Evolutionary conservation across 805 yeast genomes (phyloP), one percentile per base, ranked within the genome.

Genomic region (Metschnikowia aberdeeniae): DNA sequence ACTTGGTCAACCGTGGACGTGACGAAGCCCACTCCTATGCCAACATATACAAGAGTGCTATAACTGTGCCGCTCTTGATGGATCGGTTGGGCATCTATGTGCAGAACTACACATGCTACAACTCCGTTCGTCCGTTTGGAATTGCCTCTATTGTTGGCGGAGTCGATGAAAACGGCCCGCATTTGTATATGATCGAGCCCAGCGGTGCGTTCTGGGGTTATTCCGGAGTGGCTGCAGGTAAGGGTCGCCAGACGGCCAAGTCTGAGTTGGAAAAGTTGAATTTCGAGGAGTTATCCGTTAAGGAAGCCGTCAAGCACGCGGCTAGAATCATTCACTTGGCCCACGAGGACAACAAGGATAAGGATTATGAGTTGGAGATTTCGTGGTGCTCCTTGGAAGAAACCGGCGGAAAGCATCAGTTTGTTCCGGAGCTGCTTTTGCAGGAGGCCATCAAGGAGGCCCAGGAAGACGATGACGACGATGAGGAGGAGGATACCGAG

Each of bases 151-250:
- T 93, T 51, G 78, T 93, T 38, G 99, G 97, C 42, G 99, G 99
- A 54, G 80, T 87, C 40, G 98, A 92, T 63, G 84, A 80, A 35
- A 80, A 86, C 49, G 98, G 97, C 10, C 80, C 95, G 17, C 97
- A 92, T 64, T 77, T 93, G 57, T 92, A 85, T 70, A 93, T 92
- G 97, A 76, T 93, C 47, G 99, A 93, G 65, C 99, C 99, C 57
- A 86, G 95, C 64, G 99, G 99, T 51, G 75, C 89, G 1, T 89
- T 84, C 61, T 95, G 99, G 98, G 99, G 99, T 42, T 93, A 93
- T 69, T 76, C 79, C 44, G 99, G 97, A 50, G 95, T 97, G 33
- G 99, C 99, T 13, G 81, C 97, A 4, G 99, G 99, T 52, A 93
- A 92, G 66, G 99, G 99, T 39, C 82, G 98, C 67, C 99, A 93